phyloP scores from a whole-genome alignment of 352 stramenopile genomes.

The Globisporangium ultimum region DNA sequence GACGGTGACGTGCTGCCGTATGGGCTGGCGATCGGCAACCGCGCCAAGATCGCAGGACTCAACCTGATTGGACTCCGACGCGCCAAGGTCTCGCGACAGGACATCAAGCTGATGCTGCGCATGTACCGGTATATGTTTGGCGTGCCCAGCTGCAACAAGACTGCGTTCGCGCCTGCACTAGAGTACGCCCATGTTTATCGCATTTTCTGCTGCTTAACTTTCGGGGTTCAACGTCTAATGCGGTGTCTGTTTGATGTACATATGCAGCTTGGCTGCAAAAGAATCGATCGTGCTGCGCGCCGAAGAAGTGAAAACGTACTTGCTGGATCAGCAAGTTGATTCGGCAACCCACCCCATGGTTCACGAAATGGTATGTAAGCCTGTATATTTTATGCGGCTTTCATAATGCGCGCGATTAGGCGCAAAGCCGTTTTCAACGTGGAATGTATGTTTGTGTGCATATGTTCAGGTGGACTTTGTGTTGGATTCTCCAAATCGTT shows the following conservation, averaged over 20 bases:
- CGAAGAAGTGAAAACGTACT: slow-evolving; percentile 47
- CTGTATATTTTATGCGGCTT: not conserved
- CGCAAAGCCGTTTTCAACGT: not conserved
- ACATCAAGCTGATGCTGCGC: slow-evolving; percentile 79
- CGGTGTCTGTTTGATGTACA: slow-evolving; percentile 5
- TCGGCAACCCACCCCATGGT: slow-evolving; percentile 34
- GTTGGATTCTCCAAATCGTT: slow-evolving; percentile 40
- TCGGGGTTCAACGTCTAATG: not conserved
- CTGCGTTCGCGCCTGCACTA: slow-evolving; percentile 67
- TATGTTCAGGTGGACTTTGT: slow-evolving; percentile 66
- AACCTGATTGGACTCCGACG: slow-evolving; percentile 76
- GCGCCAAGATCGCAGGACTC: slow-evolving; percentile 67
- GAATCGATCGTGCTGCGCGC: slow-evolving; percentile 54
- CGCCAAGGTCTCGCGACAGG: slow-evolving; percentile 48
- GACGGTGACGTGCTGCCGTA: slow-evolving; percentile 82
- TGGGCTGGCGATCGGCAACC: slow-evolving; percentile 69
- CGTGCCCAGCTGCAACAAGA: slow-evolving; percentile 44
- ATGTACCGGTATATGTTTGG: slow-evolving; percentile 79
- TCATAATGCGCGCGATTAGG: too few relatives aligned
- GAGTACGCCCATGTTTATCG: slow-evolving; percentile 30
- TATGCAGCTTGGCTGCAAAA: slow-evolving; percentile 42
- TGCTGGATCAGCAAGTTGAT: slow-evolving; percentile 38
- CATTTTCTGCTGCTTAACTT: not conserved
- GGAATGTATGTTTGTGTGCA: not conserved
- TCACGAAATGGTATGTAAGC: slow-evolving; percentile 48